Evolutionary conservation across 192 early-diverging fungal genomes (phyloP), one percentile per base, ranked within the genome.

Genomic region (Coemansia sp.): DNA sequence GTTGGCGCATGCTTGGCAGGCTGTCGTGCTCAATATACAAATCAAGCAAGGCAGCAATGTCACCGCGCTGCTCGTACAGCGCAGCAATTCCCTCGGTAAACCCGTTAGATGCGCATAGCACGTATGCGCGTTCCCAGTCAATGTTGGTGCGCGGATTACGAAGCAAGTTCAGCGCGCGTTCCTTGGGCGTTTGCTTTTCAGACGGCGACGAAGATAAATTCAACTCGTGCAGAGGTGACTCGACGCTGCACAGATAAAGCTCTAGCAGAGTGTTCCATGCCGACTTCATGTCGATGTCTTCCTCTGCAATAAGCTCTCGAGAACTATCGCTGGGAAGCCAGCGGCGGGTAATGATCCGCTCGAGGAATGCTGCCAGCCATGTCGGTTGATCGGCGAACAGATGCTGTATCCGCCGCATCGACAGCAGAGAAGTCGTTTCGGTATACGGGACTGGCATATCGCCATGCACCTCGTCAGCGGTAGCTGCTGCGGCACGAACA

Each of bases 211-310:
- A 20, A 4, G 57, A 38, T 21, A 37, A 20, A 12, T 57, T 34
- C 15, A 55, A 53, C 36, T 79, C 78, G 8, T 60, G 58, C 20
- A 73, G 25, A 0, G 79, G 79, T 22, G 74, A 75, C 46, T 81
- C 79, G 12, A 81, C 71, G 44, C 78, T 82, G 52, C 84, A 84
- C 64, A 95, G 71, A 62, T 96, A 94, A 19, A 99, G 84, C 65
- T 99, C 95, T 56, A 99, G 66, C 22, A 99, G 73, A 4, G 94
- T 95, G 64, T 93, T 91, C 90, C 96, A 96, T 2, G 95, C 85
- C 11, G 87, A 81, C 57, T 87, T 85, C 65, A 86, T 84, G 37
- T 93, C 92, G 46, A 81, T 85, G 23, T 62, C 72, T 60, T 63
- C 75, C 48, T 72, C 78, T 37, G 12, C 61, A 47, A 25, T 71